Conservation (phyloP, 2,329 filamentous ascomycete species). For the Nemania sp. region DNA sequence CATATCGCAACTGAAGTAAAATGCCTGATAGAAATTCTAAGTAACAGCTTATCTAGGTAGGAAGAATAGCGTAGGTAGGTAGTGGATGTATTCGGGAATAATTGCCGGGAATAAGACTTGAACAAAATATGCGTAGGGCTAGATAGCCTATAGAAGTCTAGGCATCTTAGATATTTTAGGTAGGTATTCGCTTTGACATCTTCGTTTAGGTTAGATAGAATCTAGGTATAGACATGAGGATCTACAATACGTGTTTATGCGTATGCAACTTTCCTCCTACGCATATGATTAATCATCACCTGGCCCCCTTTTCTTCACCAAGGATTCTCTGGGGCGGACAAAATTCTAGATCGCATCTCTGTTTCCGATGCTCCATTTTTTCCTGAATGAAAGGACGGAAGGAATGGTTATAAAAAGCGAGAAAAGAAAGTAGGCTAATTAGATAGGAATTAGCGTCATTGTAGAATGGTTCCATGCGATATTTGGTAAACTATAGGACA, state of each 20-base stretch:
- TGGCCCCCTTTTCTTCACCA: neutral
- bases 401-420: neutral
- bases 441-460: neutral
- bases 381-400: neutral
- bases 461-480: neutral
- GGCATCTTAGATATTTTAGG: neutral
- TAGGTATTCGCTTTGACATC: neutral
- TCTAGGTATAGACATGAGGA: neutral
- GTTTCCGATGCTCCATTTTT: neutral
- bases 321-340: neutral
- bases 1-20: neutral
- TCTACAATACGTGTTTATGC: neutral
- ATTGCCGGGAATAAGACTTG: neutral
- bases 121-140: neutral
- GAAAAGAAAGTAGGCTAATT: neutral
- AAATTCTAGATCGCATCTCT: neutral
- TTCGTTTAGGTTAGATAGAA: neutral
- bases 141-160: slow-evolving; percentile 2
- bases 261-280: neutral
- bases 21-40: neutral
- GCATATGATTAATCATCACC: neutral
- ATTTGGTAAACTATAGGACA: neutral
- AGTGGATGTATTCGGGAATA: neutral
- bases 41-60: neutral
- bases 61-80: neutral